Base-by-base conservation (phyloP, 306 rosid species). In the Quercus dentata region DNA sequence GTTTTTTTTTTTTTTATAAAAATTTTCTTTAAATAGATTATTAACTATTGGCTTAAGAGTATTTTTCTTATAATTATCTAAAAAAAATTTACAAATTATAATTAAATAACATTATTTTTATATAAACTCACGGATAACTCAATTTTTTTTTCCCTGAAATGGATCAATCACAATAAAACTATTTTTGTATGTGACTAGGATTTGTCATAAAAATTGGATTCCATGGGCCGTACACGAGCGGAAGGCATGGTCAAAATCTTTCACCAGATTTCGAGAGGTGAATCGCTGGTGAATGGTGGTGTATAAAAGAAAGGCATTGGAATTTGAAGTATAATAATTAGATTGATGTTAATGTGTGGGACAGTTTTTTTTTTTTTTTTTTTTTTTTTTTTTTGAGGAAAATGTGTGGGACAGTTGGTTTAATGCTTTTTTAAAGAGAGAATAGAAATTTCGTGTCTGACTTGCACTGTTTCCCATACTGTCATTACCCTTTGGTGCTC, bases 251-350 rank as follows among this genome's bases (percentile, higher is more conserved):
- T 89, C 86, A 85, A 83, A 81, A 33, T 52, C 23, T n/a, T 64
- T 13, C 65, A 76, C 63, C 76, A 81, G 55, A 56, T 78, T 83
- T 49, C 56, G 55, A 27, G 78, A 68, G 52, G 62, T 18, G 49
- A 41, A 71, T 25, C 27, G 30, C 8, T 68, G 55, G 85, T 54
- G 88, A 67, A 41, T 41, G 46, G 46, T 41, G 46, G 46, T 41
- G 12, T 41, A 8, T 49, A 41, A 86, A 87, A 80, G 80, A 85
- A 73, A 84, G 83, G 76, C 88, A 76, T 92, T 76, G 94, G 93
- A 89, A 90, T 90, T 92, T 88, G 91, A 86, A 62, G 64, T 61
- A 23, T 69, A 84, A 79, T 87, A 79, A 81, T 80, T 78, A 77
- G 81, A 73, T 44, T 65, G 76, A 64, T 83, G 82, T 10, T 49